Base-by-base conservation (phyloP, 768 basidiomycete species). In the Tephrocybe sp. region DNA sequence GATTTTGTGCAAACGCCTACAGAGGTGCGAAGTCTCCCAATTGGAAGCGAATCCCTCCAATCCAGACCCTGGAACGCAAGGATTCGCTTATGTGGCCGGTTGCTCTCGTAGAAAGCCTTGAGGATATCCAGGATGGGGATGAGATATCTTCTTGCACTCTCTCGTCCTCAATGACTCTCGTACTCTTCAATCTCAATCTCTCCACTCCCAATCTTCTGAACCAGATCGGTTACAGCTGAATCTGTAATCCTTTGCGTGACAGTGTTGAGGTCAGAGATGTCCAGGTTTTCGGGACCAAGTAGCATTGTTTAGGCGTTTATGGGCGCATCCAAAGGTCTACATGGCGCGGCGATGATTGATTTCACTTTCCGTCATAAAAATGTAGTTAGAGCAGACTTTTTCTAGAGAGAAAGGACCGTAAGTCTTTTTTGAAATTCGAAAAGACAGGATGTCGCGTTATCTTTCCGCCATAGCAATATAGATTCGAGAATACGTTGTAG, bases 1-100 rank as follows among this genome's bases (percentile, higher is more conserved):
- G 25, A 19, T 35, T 19, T 9, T 21, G 22, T 39, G 27, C 49
- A 13, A 22, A 15, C 31, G 32, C 6, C 25, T 13, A 57, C 83
- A 85, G 5, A 83, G 71, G 46, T 77, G 60, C 3, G 83, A 78
- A 32, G 86, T 77, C 60, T 89, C 85, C 80, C 83, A 86, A n/a
- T n/a, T n/a, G n/a, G n/a, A n/a, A 39, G 84, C 81, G 4, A 89
- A 66, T 41, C 86, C 69, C 6, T 80, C 83, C 9, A 88, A 66
- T 1, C 86, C 85, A 47, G 76, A 75, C 0, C 85, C 86, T 4
- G 85, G 85, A 3, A 86, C 77, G 0, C n/a, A n/a, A 88, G 76
- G 0, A 87, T 75, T 18, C 64, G 73, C 61, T 64, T 70, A 1
- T 41, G 48, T 16, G 28, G 37, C 15, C 78, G 64, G 15, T 68